phyloP scores from a whole-genome alignment of 1,284 basidiomycete genomes.

The Leccinum variabile region DNA sequence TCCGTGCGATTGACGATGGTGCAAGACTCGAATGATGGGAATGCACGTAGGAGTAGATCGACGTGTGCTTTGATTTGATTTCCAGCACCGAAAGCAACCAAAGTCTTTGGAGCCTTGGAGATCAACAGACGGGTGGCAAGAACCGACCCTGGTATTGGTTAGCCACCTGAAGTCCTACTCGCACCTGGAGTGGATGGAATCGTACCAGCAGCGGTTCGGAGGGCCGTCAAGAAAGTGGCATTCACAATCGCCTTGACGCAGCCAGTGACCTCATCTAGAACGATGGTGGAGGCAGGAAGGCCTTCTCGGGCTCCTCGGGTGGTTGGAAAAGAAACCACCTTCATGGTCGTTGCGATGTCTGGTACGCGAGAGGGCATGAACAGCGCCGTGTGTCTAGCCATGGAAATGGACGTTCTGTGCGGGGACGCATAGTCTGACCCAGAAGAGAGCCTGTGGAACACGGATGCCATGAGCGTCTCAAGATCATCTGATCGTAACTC shows the following conservation, averaged over 20 bases:
- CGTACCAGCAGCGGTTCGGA: slow-evolving; percentile 79
- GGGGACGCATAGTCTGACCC: slow-evolving; percentile 41
- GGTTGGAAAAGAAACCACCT: slow-evolving; percentile 71
- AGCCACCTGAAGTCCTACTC: not conserved
- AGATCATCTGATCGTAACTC: slow-evolving; percentile 46
- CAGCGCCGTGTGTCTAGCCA: slow-evolving; percentile 52
- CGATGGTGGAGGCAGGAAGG: slow-evolving; percentile 73
- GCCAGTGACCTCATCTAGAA: slow-evolving; percentile 73
- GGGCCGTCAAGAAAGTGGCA: slow-evolving; percentile 71
- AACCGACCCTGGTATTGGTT: slow-evolving; percentile 60
- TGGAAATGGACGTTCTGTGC: slow-evolving; percentile 50
- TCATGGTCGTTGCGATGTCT: slow-evolving; percentile 54
- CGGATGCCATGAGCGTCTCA: slow-evolving; percentile 53
- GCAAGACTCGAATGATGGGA: slow-evolving; percentile 53
- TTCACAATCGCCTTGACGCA: slow-evolving; percentile 72
- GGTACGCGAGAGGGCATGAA: slow-evolving; percentile 72
- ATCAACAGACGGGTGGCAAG: slow-evolving; percentile 62
- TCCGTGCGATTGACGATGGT: slow-evolving; percentile 64
- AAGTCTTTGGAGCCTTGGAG: slow-evolving; percentile 40
- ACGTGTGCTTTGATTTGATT: slow-evolving; percentile 67
- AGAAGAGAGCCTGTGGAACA: slow-evolving; percentile 43
- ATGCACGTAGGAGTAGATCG: slow-evolving; percentile 58
- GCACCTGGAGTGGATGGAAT: not conserved
- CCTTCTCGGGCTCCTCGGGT: slow-evolving; percentile 46
- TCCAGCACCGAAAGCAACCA: slow-evolving; percentile 79